Base-by-base conservation (phyloP, 441 rosid species). In the Manihot esculenta region DNA sequence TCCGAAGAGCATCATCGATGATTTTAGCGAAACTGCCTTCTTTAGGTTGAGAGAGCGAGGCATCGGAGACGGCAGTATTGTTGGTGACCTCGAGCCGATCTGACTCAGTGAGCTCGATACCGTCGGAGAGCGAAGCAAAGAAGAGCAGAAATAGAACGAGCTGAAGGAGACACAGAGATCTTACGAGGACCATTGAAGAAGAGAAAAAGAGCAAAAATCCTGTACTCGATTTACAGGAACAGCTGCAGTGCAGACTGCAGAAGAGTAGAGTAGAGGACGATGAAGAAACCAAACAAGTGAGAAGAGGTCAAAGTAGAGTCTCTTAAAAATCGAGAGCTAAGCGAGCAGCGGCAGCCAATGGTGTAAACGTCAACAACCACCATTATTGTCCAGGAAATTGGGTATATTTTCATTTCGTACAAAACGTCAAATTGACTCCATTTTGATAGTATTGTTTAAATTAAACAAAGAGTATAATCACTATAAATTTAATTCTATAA, bases 1-100 rank as follows among this genome's bases (percentile, higher is more conserved):
- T 77, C 77, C 72, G 79, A 24, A 85, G 85, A 62, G 87, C 87
- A 53, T 83, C 82, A 70, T 81, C 89, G 68, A 85, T 81, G 59
- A 85, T 81, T 69, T 81, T 86, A 27, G 87, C 87, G 74, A 85
- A 80, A 72, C 79, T 76, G 41, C 76, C 84, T 62, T 80, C 84
- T 41, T 72, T 79, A 50, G 78, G 83, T 62, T 83, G 81, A 65
- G 73, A 59, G 17, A 81, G 65, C 27, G 88, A 73, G 24, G 72
- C 77, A 51, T 74, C 76, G 69, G 80, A 72, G 56, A 79, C 72
- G 42, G 77, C 76, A 60, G 80, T 75, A 62, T 47, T 47, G 56
- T 41, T 73, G 75, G 69, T 24, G 62, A 71, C 66, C 1, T 73
- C 72, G 10, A 64, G 45, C 75, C 55, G 88, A 84, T 78, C 83